These are phyloP conservation scores for Micractinium conductrix DNA, from an alignment of 139 green algal genomes.

Conservation along the genomic window DNA sequence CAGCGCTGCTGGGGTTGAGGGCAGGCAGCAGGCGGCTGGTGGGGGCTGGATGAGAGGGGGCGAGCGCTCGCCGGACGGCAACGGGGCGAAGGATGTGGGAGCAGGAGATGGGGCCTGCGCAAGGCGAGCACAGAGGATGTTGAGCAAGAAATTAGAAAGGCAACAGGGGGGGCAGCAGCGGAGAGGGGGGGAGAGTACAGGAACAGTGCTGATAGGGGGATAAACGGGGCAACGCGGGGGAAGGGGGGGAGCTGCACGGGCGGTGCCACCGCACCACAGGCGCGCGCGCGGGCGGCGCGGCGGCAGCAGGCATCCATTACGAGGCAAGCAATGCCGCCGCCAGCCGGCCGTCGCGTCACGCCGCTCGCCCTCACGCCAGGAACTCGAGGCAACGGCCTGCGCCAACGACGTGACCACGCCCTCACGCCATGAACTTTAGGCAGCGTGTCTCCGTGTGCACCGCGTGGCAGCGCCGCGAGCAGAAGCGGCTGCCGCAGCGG, in stretches of 20 bases:
- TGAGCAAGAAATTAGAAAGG: background rate
- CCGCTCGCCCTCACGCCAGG: too few relatives aligned
- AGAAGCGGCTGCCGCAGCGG: conserved; percentile 81
- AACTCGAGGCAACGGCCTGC: too few relatives aligned
- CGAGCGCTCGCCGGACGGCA: background rate
- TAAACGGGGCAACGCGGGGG: background rate
- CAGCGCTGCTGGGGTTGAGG: background rate
- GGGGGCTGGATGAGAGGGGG: background rate
- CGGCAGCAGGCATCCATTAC: background rate
- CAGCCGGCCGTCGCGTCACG: too few relatives aligned
- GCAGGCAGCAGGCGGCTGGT: background rate
- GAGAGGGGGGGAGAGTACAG: background rate
- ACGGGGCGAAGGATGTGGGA: background rate
- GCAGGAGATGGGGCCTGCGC: too few relatives aligned
- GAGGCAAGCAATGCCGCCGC: too few relatives aligned
- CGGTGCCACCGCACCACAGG: too few relatives aligned
- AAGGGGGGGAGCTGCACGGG: too few relatives aligned
- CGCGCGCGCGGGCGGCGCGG: too few relatives aligned
- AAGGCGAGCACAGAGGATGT: too few relatives aligned
- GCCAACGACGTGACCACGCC: too few relatives aligned
- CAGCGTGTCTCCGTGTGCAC: conserved; percentile 85
- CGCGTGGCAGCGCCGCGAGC: conserved; percentile 70
- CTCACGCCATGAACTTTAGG: conserved; percentile 78
- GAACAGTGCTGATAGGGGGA: background rate
- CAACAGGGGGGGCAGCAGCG: background rate